phyloP scores from a whole-genome alignment of 2,329 filamentous ascomycete genomes.

The Lecanicillium sp. region DNA sequence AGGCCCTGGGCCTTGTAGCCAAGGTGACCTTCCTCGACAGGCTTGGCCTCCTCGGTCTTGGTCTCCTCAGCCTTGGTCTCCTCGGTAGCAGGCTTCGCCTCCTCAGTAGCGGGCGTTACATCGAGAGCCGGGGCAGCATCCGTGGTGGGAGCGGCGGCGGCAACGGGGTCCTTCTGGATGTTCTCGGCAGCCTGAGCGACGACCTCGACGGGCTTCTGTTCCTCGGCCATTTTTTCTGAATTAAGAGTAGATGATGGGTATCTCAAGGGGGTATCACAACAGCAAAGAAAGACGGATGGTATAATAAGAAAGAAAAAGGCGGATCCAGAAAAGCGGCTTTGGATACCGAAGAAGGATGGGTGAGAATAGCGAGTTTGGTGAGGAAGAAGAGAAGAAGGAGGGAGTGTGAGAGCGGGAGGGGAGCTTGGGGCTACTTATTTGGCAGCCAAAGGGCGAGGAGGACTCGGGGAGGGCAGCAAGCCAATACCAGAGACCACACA shows the following conservation, averaged over 20 bases:
- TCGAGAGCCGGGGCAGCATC: conserved; percentile 28
- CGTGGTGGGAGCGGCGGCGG: conserved; percentile 12
- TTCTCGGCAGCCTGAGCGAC: conserved; percentile 39
- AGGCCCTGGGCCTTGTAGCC: conserved; percentile 85
- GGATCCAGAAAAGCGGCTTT: conserved; percentile 27
- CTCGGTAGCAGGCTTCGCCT: conserved; percentile 31
- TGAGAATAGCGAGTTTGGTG: conserved; percentile 22
- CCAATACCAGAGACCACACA: neutral
- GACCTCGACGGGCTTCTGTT: conserved; percentile 61
- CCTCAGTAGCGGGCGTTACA: conserved; percentile 35
- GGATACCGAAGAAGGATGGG: conserved; percentile 16
- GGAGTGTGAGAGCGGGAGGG: conserved; percentile 16
- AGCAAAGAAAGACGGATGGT: conserved; percentile 34
- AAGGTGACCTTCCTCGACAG: conserved; percentile 74
- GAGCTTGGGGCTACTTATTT: conserved; percentile 35
- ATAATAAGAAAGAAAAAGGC: conserved; percentile 29
- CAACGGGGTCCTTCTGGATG: conserved; percentile 22
- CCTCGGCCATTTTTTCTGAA: conserved; percentile 59
- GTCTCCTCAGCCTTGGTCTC: conserved; percentile 33
- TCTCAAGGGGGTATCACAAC: conserved; percentile 42
- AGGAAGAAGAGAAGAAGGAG: conserved; percentile 24
- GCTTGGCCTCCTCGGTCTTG: conserved; percentile 49
- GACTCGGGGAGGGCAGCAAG: conserved; percentile 9
- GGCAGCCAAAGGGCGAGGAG: conserved; percentile 15
- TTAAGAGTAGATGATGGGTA: conserved; percentile 30